phyloP scores from a whole-genome alignment of 2,329 filamentous ascomycete genomes.

The Colletotrichum sp. region DNA sequence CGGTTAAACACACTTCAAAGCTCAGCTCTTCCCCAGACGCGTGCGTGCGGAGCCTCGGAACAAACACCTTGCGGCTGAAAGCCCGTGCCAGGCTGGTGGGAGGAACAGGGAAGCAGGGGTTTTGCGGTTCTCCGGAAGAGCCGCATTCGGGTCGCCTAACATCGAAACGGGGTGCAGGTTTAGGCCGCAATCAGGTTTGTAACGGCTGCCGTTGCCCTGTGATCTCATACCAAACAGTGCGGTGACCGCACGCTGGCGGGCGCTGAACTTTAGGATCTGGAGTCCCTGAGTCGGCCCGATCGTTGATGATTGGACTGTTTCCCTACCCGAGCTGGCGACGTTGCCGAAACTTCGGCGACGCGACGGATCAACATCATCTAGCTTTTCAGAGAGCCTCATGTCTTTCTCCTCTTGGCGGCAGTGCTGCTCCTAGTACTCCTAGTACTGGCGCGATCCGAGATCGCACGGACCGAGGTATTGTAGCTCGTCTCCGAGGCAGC shows the following conservation, averaged over 20 bases:
- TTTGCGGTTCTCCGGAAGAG: not conserved
- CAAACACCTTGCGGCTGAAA: constrained; percentile 6
- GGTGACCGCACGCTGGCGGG: not conserved
- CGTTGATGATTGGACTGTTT: not conserved
- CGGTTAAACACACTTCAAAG: not conserved
- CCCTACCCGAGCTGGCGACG: not conserved
- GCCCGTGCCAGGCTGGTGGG: constrained; percentile 3
- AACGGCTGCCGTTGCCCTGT: not conserved
- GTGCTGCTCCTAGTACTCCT: not conserved
- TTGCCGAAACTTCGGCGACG: constrained; percentile 14
- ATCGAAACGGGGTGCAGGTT: not conserved
- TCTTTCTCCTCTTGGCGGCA: constrained; percentile 20
- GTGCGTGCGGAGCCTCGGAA: not conserved
- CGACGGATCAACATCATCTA: not conserved
- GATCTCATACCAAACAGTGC: not conserved
- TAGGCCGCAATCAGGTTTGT: not conserved
- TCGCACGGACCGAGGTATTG: constrained; percentile 20
- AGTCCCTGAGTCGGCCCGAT: not conserved
- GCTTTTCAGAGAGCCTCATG: not conserved
- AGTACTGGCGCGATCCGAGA: constrained; percentile 7
- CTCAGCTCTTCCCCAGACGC: not conserved
- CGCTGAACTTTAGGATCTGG: not conserved
- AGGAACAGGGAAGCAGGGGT: not conserved
- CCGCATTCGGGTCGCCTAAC: not conserved
- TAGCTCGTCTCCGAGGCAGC: constrained; percentile 19